Evolutionary conservation across 2,329 filamentous ascomycete species (phyloP).

Genomic region (Neofusicoccum kwambonambiense): DNA sequence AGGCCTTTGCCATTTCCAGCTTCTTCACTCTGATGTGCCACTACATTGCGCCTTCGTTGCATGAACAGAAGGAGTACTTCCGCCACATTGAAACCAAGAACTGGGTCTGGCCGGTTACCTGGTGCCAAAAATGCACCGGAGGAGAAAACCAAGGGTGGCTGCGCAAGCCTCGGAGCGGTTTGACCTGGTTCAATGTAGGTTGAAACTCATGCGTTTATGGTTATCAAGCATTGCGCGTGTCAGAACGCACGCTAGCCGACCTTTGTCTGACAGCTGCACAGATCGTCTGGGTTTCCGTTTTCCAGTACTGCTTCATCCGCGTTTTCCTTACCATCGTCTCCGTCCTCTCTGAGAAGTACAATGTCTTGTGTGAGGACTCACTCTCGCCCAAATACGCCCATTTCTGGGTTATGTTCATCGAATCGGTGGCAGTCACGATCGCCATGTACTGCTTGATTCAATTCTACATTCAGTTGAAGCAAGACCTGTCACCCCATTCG

Average conservation of each 20-base stretch:
- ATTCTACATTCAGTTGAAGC: constrained; percentile 76
- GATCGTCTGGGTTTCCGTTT: constrained; percentile 77
- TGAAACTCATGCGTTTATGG: not conserved
- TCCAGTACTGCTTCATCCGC: constrained; percentile 82
- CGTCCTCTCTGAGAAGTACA: constrained; percentile 67
- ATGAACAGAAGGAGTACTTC: constrained; percentile 81
- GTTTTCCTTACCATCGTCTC: constrained; percentile 77
- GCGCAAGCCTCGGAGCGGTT: constrained; percentile 72
- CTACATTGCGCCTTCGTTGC: constrained; percentile 74
- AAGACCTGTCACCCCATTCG: constrained; percentile 64
- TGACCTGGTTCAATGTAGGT: constrained; percentile 82
- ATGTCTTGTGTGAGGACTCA: constrained; percentile 75
- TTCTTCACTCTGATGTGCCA: constrained; percentile 83
- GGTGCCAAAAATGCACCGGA: constrained; percentile 69
- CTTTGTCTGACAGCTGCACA: constrained; percentile 24
- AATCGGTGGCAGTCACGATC: constrained; percentile 70
- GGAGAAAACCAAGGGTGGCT: constrained; percentile 64
- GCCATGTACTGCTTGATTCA: constrained; percentile 90
- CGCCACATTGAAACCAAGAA: constrained; percentile 63
- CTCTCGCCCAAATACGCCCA: constrained; percentile 77
- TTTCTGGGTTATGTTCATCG: constrained; percentile 75
- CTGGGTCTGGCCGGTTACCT: constrained; percentile 74
- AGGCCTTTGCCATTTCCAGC: constrained; percentile 82
- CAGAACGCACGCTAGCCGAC: not conserved
- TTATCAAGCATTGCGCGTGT: not conserved